Evolutionary conservation across 768 basidiomycete genomes (phyloP), one percentile per base, ranked within the genome.

Genomic region (Lentinula sp.): DNA sequence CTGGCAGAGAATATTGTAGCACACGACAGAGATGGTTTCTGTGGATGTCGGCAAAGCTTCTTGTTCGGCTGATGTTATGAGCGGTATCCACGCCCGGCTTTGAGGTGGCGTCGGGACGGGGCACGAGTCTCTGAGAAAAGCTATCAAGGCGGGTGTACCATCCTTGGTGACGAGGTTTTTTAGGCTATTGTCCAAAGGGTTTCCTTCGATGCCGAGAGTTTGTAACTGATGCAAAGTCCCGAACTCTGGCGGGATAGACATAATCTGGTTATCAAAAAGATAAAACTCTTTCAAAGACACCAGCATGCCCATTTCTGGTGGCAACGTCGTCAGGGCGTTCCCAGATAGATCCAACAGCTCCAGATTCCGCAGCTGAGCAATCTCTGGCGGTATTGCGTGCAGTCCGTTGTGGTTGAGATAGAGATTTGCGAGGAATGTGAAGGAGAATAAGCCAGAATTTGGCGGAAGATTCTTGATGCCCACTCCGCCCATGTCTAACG

Each of bases 391-490:
- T 37, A 99, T 75, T 63, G 82, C 72, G 8, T 86, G 76, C 50
- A 99, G 80, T 28, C 84, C 78, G 68, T 99, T 99, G 78, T 98
- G 96, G 66, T 98, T 98, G 71, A 99, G 90, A 75, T 95, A 98
- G 53, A 99, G 88, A 63, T 88, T 89, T 66, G 89, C 89, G 62
- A 99, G 87, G 80, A 95, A 97, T n/a, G 85, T 84, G 78, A 96
- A 98, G 7, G 85, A 77, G 73, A 91, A 92, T 46, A 93, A 78
- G 31, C 86, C 87, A 50, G 88, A 89, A 6, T 76, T 80, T 5
- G 86, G 75, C 39, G 95, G 91, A 55, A 99, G 80, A 65, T 89
- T 93, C 80, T 95, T 96, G 70, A 99, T 86, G 65, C 86, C 85
- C 65, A 97, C 87, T 15, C 97, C 97, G 58, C 97, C 96, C 86